Conservation (phyloP, 805 yeast species). For the Candida parachauliodes region DNA sequence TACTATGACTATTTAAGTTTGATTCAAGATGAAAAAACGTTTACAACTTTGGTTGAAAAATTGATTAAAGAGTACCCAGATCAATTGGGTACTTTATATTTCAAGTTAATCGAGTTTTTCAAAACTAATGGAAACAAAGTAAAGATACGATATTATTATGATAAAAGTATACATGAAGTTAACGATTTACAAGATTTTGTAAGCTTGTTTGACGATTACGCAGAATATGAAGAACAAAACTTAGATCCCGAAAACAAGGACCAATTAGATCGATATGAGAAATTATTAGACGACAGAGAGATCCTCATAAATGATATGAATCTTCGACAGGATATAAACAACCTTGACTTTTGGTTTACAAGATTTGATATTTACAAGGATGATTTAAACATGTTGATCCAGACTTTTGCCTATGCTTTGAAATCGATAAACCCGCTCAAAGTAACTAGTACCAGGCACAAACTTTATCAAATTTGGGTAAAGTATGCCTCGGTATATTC, state of each 20-base stretch:
- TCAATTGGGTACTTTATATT: conserved; percentile 49
- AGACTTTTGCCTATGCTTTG: conserved; percentile 64
- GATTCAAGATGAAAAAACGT: conserved; percentile 11
- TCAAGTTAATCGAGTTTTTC: conserved; percentile 47
- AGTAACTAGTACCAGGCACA: conserved; percentile 19
- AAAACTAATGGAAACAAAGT: conserved; percentile 29
- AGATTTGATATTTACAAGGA: conserved; percentile 45
- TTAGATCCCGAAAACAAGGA: conserved; percentile 15
- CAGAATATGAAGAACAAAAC: conserved; percentile 54
- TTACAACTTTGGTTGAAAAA: conserved; percentile 22
- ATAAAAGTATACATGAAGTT: conserved; percentile 45
- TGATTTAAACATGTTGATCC: conserved; percentile 41
- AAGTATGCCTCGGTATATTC: conserved; percentile 66
- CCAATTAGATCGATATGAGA: conserved; percentile 37
- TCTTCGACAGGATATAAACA: conserved; percentile 57
- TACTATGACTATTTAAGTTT: conserved; percentile 45
- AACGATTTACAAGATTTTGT: conserved; percentile 60
- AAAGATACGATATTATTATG: conserved; percentile 34
- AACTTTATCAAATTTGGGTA: conserved; percentile 64
- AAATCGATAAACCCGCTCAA: conserved; percentile 59
- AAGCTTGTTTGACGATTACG: conserved; percentile 56
- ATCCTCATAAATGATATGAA: conserved; percentile 64
- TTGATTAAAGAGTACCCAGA: conserved; percentile 47
- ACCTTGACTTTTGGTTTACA: conserved; percentile 66
- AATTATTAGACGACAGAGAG: conserved; percentile 53